Evolutionary conservation across 192 early-diverging fungal genomes (phyloP).

Genomic region (Dispira parvispora): DNA sequence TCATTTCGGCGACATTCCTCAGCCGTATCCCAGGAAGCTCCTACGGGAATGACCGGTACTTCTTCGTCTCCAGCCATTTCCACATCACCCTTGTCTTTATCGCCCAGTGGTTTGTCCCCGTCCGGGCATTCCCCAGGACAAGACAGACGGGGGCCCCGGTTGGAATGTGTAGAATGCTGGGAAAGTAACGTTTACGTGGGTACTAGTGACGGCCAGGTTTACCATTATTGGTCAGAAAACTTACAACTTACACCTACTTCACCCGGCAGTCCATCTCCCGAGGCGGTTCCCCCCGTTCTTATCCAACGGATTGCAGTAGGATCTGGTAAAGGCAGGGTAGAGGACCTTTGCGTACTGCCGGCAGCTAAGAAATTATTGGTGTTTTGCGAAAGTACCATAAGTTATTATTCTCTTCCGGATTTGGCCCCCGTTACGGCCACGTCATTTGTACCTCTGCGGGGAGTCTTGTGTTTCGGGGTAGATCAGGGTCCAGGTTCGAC

Average conservation of each 20-base stretch:
- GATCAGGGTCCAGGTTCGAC: background rate
- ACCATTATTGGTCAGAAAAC: constrained; percentile 3
- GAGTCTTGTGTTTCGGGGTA: background rate
- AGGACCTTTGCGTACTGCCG: background rate
- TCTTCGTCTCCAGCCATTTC: background rate
- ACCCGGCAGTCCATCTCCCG: background rate
- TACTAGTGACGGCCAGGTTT: background rate
- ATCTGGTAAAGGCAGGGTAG: background rate
- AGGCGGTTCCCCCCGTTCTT: background rate
- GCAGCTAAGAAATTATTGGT: background rate
- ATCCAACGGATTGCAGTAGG: background rate
- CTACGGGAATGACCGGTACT: background rate
- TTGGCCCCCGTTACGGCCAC: background rate
- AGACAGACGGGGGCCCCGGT: background rate
- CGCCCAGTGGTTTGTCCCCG: background rate
- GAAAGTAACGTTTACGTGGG: constrained; percentile 8
- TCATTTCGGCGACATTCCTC: constrained; percentile 7
- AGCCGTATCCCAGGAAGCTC: background rate
- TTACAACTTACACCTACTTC: background rate
- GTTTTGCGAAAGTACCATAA: constrained; percentile 5
- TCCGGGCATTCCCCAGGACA: background rate
- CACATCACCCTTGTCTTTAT: background rate
- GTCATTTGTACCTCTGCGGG: background rate
- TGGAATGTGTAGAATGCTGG: constrained; percentile 2
- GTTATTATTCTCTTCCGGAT: constrained; percentile 1